Base-by-base conservation (phyloP, 441 rosid genomes). In the Bruguiera hainesii region DNA sequence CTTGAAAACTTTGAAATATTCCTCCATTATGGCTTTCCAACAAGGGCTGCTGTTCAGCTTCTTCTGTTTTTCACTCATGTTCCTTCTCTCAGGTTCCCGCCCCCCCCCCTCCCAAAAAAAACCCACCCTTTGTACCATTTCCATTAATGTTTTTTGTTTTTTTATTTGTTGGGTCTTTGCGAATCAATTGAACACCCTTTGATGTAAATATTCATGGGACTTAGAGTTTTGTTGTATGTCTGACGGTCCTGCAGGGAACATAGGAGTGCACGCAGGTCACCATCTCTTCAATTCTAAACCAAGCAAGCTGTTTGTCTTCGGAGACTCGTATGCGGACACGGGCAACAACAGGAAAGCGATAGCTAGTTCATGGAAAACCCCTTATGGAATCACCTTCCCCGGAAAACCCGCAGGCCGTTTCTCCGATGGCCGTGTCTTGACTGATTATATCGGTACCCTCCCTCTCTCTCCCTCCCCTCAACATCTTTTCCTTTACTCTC, bases 261-360 rank as follows among this genome's bases (percentile, higher is more conserved):
- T 37, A 39, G 70, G 42, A 18, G 76, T 67, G 67, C 51, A 69
- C 19, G 23, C 60, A 31, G 62, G 19, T 6, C 59, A 61, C 20
- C 71, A 66, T 49, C 56, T 61, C 28, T 66, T 64, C 46, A 70
- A 53, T n/a, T 76, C 73, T 31, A 73, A 61, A 26, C 83, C 86
- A 11, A 72, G 71, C 23, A 87, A 75, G 75, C 79, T 87, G 8
- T 85, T 87, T 66, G 93, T 87, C 15, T 87, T 87, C 30, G 91
- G 91, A 20, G 91, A 86, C 64, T 86, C 91, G 0, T 88, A 85
- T 13, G 93, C 73, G 7, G 93, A 88, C 75, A 88, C 93, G 2
- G 93, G 93, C 33, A 88, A 88, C 78, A 66, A 33, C 69, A 35
- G 64, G 5, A 80, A 66, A 55, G 25, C 78, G 5, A 0, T 15